Evolutionary conservation across 2,329 filamentous ascomycete genomes (phyloP).

Genomic region (Ophiostoma fasciatum): DNA sequence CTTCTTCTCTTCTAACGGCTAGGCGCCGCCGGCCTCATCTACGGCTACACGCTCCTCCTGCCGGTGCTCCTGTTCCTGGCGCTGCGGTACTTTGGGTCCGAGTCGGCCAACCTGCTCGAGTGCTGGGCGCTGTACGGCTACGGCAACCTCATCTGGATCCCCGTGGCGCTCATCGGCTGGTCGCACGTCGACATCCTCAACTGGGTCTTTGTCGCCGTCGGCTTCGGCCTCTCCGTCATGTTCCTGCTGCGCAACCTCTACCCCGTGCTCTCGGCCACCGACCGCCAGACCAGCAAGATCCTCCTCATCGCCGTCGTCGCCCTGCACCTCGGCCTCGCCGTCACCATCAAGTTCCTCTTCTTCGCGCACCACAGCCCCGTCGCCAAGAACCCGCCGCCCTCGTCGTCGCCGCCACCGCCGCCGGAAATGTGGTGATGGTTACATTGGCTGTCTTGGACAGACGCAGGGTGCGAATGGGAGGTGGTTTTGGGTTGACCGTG

Average conservation of each 20-base stretch:
- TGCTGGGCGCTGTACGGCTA: conserved; percentile 95
- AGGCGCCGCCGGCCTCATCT: conserved; percentile 81
- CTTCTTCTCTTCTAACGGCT: background rate
- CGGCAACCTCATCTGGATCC: conserved; percentile 93
- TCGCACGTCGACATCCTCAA: conserved; percentile 75
- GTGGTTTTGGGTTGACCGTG: too few species aligned
- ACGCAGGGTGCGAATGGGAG: too few species aligned
- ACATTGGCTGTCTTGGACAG: too few species aligned
- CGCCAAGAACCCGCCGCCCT: conserved; percentile 4
- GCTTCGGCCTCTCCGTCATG: conserved; percentile 66
- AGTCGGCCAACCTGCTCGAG: conserved; percentile 84
- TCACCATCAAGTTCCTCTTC: conserved; percentile 94
- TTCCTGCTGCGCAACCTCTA: conserved; percentile 80
- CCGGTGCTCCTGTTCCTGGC: conserved; percentile 76
- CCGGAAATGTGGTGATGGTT: conserved; percentile 3
- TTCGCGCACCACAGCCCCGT: conserved; percentile 65
- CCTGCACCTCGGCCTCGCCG: conserved; percentile 75
- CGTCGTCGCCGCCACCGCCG: conserved; percentile 13
- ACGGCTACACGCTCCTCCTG: conserved; percentile 84
- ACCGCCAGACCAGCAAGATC: conserved; percentile 80
- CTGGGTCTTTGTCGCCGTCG: conserved; percentile 82
- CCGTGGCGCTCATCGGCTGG: conserved; percentile 83
- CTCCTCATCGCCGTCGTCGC: conserved; percentile 70
- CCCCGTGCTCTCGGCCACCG: conserved; percentile 83
- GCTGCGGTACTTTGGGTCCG: conserved; percentile 89